Evolutionary conservation across 257 asterid genomes (phyloP).

Genomic region (Rubia yunnanensis): DNA sequence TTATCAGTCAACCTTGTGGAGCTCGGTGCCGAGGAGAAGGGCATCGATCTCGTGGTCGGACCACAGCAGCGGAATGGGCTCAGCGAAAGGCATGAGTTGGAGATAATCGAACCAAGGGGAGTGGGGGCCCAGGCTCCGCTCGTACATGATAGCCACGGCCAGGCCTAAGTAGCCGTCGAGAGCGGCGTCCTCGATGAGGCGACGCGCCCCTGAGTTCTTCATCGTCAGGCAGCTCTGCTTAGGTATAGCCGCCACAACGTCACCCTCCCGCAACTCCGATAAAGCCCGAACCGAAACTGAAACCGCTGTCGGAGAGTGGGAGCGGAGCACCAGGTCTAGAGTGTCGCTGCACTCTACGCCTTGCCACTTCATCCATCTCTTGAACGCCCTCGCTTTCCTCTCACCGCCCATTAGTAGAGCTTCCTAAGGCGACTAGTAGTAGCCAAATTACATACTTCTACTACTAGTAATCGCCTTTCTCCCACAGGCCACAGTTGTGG

Average conservation of each 20-base stretch:
- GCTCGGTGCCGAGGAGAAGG: constrained; percentile 75
- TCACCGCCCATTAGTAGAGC: background rate
- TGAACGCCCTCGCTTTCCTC: constrained; percentile 68
- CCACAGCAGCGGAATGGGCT: constrained; percentile 89
- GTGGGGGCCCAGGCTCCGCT: constrained; percentile 61
- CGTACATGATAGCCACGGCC: constrained; percentile 72
- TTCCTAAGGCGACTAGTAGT: too few species aligned
- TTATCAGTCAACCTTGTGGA: constrained; percentile 44
- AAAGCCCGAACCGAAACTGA: constrained; percentile 49
- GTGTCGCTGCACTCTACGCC: constrained; percentile 76
- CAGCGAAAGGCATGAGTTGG: constrained; percentile 51
- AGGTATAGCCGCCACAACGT: constrained; percentile 76
- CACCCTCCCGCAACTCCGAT: constrained; percentile 61
- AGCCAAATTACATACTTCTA: too few species aligned
- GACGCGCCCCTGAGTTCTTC: constrained; percentile 54
- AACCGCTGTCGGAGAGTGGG: background rate
- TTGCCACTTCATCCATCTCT: constrained; percentile 74
- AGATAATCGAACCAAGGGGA: constrained; percentile 82
- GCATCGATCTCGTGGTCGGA: constrained; percentile 52
- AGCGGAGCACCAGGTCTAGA: constrained; percentile 23
- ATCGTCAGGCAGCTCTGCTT: constrained; percentile 80
- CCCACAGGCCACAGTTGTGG: too few species aligned
- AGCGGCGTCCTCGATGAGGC: constrained; percentile 55
- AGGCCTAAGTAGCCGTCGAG: constrained; percentile 72
- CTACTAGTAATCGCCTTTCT: too few species aligned